Evolutionary conservation across 179 eudicot species (phyloP).

Genomic region (Gypsophila paniculata): DNA sequence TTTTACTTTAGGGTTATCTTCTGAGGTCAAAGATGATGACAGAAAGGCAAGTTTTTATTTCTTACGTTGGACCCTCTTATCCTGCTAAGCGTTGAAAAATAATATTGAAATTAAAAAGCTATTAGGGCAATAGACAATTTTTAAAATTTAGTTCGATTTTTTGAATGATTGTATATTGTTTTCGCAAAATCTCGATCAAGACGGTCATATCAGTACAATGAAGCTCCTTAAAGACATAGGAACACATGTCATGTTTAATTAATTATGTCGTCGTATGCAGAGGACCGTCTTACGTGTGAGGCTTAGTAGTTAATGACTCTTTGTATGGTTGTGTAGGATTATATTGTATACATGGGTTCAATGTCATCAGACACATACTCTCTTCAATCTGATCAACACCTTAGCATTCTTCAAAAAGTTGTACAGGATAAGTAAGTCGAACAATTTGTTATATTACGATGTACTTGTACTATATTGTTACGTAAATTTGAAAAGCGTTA

Average conservation of each 20-base stretch:
- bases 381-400: constrained; percentile 21
- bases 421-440: constrained; percentile 11
- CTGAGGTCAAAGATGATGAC: constrained; percentile 16
- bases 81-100: no score
- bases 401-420: constrained; percentile 20
- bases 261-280: no score
- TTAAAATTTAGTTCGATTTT: neutral
- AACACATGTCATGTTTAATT: no score
- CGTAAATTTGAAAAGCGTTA: neutral
- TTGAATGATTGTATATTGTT: neutral
- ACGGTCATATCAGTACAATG: no score
- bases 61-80: no score
- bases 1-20: neutral
- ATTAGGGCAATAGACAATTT: neutral
- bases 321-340: constrained; percentile 18
- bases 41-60: constrained; percentile 28
- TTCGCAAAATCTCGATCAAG: no score
- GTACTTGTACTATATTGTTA: neutral
- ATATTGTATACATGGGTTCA: constrained; percentile 32
- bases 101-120: no score
- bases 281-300: no score
- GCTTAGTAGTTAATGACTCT: no score
- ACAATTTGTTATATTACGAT: neutral
- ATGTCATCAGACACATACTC: constrained; percentile 21
- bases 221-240: no score